Base-by-base conservation (phyloP, 257 asterid genomes). In the Rubia yunnanensis region DNA sequence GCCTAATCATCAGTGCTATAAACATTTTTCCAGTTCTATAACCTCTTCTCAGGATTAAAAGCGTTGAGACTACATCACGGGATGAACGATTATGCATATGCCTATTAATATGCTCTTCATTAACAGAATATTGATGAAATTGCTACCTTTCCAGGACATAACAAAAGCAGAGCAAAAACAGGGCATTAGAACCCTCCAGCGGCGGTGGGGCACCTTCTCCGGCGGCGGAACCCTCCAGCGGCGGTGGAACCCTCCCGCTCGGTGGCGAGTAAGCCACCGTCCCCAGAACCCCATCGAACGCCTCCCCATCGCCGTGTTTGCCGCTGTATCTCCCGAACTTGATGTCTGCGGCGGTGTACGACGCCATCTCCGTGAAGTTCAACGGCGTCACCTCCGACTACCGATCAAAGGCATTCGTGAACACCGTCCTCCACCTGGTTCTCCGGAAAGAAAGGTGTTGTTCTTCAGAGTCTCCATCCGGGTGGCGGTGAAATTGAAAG, bases 261-360 rank as follows among this genome's bases (percentile, higher is more conserved):
- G 97, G 87, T 53, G 97, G 97, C 28, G 97, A 74, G 82, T 90
- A 95, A 5, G 95, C 97, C 60, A 90, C 65, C 31, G 95, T 84
- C 23, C 97, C 97, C 79, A 90, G 14, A 1, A 82, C 82, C 8
- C 96, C 97, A 79, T 88, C 97, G 52, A 90, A 90, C 66, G 96
- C 82, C 76, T 90, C 97, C 2, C 95, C 97, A 67, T 90, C 97
- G 7, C 88, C 86, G 85, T 90, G 97, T 22, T 90, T 95, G 0
- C 92, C 95, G 1, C 61, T 66, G 58, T 76, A 90, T 60, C 85
- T 81, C 3, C 88, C 96, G 10, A 90, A 80, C 64, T 50, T 66
- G 7, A 90, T 77, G 41, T 90, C 95, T 50, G 96, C 96, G 0
- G 56, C 1, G 3, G 15, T 2, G 39, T 27, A 90, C 63, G 87